Evolutionary conservation across 192 early-diverging fungal species (phyloP), one percentile per base, ranked within the genome.

Genomic region (Linnemannia elongata): DNA sequence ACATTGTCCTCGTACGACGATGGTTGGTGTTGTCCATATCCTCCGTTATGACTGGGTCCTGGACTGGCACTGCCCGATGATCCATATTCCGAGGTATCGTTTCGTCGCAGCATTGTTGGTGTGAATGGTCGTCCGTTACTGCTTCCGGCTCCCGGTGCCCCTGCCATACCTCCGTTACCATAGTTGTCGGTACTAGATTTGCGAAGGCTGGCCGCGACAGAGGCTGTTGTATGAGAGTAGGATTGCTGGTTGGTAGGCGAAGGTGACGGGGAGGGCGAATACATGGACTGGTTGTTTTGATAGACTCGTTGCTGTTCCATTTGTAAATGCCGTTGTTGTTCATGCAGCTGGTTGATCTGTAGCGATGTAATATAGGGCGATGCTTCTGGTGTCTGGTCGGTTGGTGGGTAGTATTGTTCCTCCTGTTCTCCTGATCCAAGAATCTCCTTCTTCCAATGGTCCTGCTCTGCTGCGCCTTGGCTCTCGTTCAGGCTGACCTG

Each of bases 301-400:
- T 80, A 76, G 12, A 45, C 66, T 8, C 85, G 85, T 52, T 87
- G 79, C n/a, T 87, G 85, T 63, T 87, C 85, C 1, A 81, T 12
- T 39, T 87, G 85, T 35, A 87, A 30, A 39, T 87, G 85, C 17
- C 85, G 85, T 63, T 87, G 85, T 52, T 87, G 85, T 71, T 87
- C 85, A 33, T 86, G 84, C 1, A 87, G 71, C 18, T 85, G 84
- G 22, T 69, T 87, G 38, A 86, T 41, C 55, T 86, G 84, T 63
- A 30, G 75, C 30, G 85, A 78, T 10, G 71, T 66, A 12, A 78
- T 78, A 60, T 81, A 87, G 2, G 85, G 78, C 7, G 85, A 78
- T 44, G 63, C 74, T 35, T 87, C 85, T 27, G 71, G 47, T 27
- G 69, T 75, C 7, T 47, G 69, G 5, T 45, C 79, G 10, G 76